These are phyloP conservation scores for Solanum ossicruentum DNA, from an alignment of 257 asterid genomes.

Conservation along the genomic window DNA sequence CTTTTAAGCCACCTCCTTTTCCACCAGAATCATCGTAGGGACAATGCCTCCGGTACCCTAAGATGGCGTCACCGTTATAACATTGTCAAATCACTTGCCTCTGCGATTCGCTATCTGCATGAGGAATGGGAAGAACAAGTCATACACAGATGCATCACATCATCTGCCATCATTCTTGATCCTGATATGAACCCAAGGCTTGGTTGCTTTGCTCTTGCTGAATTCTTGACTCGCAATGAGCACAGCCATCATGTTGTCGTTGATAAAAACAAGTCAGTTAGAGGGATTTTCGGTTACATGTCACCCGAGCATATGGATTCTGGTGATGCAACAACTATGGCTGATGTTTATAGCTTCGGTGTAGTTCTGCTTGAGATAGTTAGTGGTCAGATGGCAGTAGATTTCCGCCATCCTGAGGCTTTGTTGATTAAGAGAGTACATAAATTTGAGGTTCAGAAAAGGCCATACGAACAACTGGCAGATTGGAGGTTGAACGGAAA, in stretches of 20 bases:
- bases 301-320: constrained; percentile 70
- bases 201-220: constrained; percentile 83
- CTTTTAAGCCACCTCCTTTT: constrained; percentile 55
- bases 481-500: constrained; percentile 61
- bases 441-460: constrained; percentile 30
- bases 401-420: constrained; percentile 51
- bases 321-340: constrained; percentile 76
- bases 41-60: constrained; percentile 3
- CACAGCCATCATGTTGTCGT: constrained; percentile 42
- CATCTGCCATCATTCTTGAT: constrained; percentile 68
- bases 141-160: constrained; percentile 76
- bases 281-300: constrained; percentile 87
- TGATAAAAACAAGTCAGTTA: constrained; percentile 39
- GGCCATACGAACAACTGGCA: constrained; percentile 38
- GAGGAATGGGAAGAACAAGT: constrained; percentile 99
- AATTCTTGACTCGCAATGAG: constrained; percentile 73
- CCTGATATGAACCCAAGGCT: constrained; percentile 78
- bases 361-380: constrained; percentile 76
- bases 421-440: constrained; percentile 46
- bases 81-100: constrained; percentile 71
- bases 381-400: constrained; percentile 71
- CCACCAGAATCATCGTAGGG: constrained; percentile 14
- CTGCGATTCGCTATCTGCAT: constrained; percentile 74
- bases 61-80: constrained; percentile 57
- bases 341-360: constrained; percentile 88